Evolutionary conservation across 192 early-diverging fungal genomes (phyloP).

Genomic region (Entomortierella chlamydospora): DNA sequence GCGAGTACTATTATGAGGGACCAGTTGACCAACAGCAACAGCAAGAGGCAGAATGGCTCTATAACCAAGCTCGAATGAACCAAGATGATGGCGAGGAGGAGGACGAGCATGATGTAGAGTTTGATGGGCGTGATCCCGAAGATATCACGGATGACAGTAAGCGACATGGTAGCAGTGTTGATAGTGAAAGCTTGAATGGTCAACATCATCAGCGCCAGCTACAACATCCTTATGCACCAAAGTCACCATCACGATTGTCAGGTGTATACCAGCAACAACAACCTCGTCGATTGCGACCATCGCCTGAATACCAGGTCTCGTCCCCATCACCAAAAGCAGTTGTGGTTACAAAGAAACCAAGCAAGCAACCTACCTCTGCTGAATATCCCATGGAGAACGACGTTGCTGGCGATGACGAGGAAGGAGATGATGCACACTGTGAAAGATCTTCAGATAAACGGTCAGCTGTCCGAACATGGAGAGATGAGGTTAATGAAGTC

Average conservation of each 20-base stretch:
- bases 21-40: conserved; percentile 1
- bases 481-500: conserved; percentile 45
- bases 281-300: conserved; percentile 7
- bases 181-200: conserved; percentile 30
- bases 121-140: conserved; percentile 31
- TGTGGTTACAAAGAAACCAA: neutral
- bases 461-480: conserved; percentile 35
- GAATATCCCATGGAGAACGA: too few relatives aligned
- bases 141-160: conserved; percentile 50
- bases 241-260: conserved; percentile 17
- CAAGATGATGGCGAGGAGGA: conserved; percentile 5
- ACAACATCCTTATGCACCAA: conserved; percentile 8
- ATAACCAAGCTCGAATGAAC: conserved; percentile 5
- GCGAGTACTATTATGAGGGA: conserved; percentile 5
- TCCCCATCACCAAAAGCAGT: conserved; percentile 28
- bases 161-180: conserved; percentile 31
- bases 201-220: conserved; percentile 10
- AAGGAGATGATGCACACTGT: neutral
- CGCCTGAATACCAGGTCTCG: conserved; percentile 8
- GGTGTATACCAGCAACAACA: neutral
- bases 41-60: conserved; percentile 19
- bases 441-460: conserved; percentile 32
- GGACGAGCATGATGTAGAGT: conserved; percentile 11
- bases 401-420: neutral
- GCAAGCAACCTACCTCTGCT: neutral